Conservation (phyloP, 169 alveolate genomes). For the Plasmodium vinckei region DNA sequence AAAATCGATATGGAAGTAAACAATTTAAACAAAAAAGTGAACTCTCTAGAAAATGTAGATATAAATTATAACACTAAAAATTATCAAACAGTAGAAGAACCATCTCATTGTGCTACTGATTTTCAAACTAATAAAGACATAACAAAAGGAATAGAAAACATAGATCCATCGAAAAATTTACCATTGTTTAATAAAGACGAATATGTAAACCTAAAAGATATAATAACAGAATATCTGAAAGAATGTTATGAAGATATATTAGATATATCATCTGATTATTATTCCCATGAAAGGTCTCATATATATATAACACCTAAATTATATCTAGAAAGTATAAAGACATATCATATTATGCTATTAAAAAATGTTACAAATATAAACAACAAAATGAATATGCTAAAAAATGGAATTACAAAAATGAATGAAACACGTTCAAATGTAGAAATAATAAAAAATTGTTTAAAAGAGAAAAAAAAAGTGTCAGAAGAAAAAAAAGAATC, state of each 20-base stretch:
- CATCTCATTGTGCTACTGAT: neutral
- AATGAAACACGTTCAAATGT: slow-evolving; percentile 79
- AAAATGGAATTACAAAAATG: slow-evolving; percentile 49
- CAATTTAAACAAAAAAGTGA: neutral
- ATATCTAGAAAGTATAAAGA: slow-evolving; percentile 94
- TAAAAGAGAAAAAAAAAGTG: slow-evolving; percentile 90
- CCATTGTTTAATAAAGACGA: slow-evolving; percentile 9
- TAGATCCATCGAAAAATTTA: neutral
- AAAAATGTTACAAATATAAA: slow-evolving; percentile 81
- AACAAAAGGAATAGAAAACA: neutral
- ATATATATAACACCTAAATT: slow-evolving; percentile 97
- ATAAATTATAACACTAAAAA: neutral
- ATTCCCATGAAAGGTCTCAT: slow-evolving; percentile 90
- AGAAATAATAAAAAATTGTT: slow-evolving; percentile 90
- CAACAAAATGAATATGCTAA: slow-evolving; percentile 56
- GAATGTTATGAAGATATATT: slow-evolving; percentile 61
- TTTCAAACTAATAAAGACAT: neutral
- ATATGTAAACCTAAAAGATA: slow-evolving; percentile 51
- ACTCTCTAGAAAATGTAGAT: neutral
- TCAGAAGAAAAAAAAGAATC: slow-evolving; percentile 94
- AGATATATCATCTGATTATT: slow-evolving; percentile 37
- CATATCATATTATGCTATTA: slow-evolving; percentile 91
- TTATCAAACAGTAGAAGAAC: neutral
- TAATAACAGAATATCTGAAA: slow-evolving; percentile 46
- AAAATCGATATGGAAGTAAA: neutral